Percentiles rank a stretch among this genome's conserved stretches.
phyloP scores from a whole-genome alignment of 768 basidiomycete genomes.

The Glaciozyma antarctica region DNA sequence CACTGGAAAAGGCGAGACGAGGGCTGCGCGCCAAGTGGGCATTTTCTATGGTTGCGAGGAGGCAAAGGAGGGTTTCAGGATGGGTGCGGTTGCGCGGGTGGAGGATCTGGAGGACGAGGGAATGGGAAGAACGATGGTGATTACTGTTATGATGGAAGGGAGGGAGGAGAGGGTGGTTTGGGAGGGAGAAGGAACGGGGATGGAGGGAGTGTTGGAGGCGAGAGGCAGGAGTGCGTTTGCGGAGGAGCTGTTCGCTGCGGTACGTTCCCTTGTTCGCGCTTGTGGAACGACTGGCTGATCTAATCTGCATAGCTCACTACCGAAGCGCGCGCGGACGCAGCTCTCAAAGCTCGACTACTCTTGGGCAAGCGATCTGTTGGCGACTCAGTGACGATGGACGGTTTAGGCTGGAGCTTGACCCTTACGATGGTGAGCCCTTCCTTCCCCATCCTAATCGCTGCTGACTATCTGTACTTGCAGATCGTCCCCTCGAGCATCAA shows the following conservation, averaged over 20 bases:
- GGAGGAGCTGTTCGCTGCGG: slow-evolving; percentile 26
- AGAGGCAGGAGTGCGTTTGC: slow-evolving; percentile 18
- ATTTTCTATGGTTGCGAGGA: slow-evolving; percentile 22
- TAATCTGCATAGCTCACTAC: slow-evolving; percentile 15
- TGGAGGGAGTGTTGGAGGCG: slow-evolving; percentile 5
- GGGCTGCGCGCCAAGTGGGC: slow-evolving; percentile 20
- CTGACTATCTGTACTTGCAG: not conserved
- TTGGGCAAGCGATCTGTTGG: slow-evolving; percentile 5
- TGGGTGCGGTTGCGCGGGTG: slow-evolving; percentile 5
- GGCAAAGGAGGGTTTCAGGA: slow-evolving; percentile 4
- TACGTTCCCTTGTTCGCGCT: not conserved
- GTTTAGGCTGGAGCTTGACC: slow-evolving; percentile 2
- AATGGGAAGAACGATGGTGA: slow-evolving; percentile 2
- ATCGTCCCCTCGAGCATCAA: not conserved
- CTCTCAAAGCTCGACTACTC: slow-evolving; percentile 7
- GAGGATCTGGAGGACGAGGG: slow-evolving; percentile 8
- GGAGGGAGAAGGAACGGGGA: not conserved
- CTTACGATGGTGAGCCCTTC: slow-evolving; percentile 1
- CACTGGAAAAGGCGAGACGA: slow-evolving; percentile 11
- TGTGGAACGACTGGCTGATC: too few species aligned
- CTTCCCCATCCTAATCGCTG: not conserved
- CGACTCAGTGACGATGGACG: slow-evolving; percentile 10
- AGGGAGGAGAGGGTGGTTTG: not conserved
- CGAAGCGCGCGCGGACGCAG: slow-evolving; percentile 5
- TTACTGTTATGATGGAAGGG: slow-evolving; percentile 2